Evolutionary conservation across 75 land plant genomes (phyloP).

Genomic region (Azolla pinnata): DNA sequence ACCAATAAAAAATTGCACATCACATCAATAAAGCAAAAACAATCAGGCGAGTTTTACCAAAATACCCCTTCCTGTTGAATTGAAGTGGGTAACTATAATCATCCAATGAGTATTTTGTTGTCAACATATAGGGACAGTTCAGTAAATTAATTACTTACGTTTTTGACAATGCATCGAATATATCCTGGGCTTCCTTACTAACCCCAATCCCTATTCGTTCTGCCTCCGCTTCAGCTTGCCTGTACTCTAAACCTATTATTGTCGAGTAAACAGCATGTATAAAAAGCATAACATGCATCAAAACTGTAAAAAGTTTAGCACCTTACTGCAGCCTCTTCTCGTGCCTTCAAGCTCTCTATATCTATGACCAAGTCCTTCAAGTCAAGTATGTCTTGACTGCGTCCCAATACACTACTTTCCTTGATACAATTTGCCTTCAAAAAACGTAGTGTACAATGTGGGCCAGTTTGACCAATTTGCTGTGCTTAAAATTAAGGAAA

Average conservation of each 20-base stretch:
- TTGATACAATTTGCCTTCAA: slow-evolving; percentile 79
- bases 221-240: slow-evolving; percentile 88
- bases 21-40: neutral
- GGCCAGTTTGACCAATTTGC: slow-evolving; percentile 42
- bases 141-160: slow-evolving; percentile 41
- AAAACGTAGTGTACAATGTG: slow-evolving; percentile 55
- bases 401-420: slow-evolving; percentile 55
- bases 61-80: too few relatives aligned
- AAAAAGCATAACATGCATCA: too few relatives aligned
- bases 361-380: slow-evolving; percentile 47
- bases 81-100: too few relatives aligned
- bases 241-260: slow-evolving; percentile 32
- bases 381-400: slow-evolving; percentile 69
- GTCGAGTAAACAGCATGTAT: too few relatives aligned
- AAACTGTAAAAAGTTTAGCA: too few relatives aligned
- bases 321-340: slow-evolving; percentile 86
- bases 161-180: slow-evolving; percentile 95
- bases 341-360: slow-evolving; percentile 43
- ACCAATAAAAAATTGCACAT: neutral
- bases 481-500: slow-evolving; percentile 29
- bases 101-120: neutral
- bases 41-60: too few relatives aligned
- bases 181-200: slow-evolving; percentile 69
- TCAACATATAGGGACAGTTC: neutral
- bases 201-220: slow-evolving; percentile 97